phyloP scores from a whole-genome alignment of 179 eudicot genomes.

The Amaranthus tricolor region DNA sequence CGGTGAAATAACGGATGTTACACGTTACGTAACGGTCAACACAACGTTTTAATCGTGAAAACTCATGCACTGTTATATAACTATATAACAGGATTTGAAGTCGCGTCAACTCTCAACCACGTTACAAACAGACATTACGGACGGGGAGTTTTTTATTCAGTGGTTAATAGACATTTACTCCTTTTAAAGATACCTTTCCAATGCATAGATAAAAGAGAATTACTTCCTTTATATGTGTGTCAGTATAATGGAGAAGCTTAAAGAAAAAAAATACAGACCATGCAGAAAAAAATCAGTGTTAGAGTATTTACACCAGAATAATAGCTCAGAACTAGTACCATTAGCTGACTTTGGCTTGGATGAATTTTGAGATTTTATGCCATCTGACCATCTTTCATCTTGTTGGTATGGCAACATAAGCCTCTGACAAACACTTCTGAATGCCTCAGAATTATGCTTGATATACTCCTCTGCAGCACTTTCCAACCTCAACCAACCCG shows the following conservation, averaged over 20 bases:
- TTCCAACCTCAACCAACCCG: slow-evolving; percentile 83
- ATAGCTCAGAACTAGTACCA: slow-evolving; percentile 37
- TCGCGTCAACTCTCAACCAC: too few relatives aligned
- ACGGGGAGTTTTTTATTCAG: too few relatives aligned
- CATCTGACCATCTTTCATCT: slow-evolving; percentile 59
- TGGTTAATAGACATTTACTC: neutral
- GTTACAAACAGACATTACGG: too few relatives aligned
- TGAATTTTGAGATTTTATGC: slow-evolving; percentile 44
- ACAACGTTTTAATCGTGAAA: too few relatives aligned
- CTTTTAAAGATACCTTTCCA: neutral
- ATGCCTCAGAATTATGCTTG: slow-evolving; percentile 54
- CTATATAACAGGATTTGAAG: too few relatives aligned
- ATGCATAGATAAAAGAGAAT: neutral
- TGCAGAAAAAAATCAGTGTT: neutral
- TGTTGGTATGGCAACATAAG: slow-evolving; percentile 57
- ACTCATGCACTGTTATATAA: too few relatives aligned
- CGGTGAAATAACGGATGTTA: too few relatives aligned
- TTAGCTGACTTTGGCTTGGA: slow-evolving; percentile 44
- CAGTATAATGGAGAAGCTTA: neutral
- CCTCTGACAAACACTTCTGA: slow-evolving; percentile 74
- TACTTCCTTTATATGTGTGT: neutral
- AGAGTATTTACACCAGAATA: neutral
- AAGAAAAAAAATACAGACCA: neutral
- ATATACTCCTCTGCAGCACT: slow-evolving; percentile 83
- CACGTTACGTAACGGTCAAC: too few relatives aligned